Percentiles rank a stretch among this genome's conserved stretches.
These are phyloP conservation scores for Sporothrix protearum DNA, from an alignment of 2,329 filamentous ascomycete species.

Conservation along the genomic window DNA sequence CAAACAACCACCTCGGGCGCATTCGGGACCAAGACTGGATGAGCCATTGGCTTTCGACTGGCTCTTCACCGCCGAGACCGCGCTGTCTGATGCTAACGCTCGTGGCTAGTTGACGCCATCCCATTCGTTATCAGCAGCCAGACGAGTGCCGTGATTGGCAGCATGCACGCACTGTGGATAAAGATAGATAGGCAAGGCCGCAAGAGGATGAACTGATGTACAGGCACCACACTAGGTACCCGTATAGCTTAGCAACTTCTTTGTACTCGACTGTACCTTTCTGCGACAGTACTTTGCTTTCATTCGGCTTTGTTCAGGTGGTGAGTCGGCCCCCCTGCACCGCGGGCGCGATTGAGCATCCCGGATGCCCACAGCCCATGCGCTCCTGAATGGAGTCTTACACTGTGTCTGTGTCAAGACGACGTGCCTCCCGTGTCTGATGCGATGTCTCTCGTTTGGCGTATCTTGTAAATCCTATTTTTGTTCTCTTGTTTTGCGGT, in stretches of 20 bases:
- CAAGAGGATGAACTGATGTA: background rate
- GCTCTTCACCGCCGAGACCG: background rate
- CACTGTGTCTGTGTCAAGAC: slow-evolving; percentile 2
- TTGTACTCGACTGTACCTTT: background rate
- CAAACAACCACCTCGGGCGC: slow-evolving; percentile 6
- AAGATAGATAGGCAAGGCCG: slow-evolving; percentile 3
- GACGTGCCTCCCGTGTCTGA: background rate
- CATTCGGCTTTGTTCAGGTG: slow-evolving; percentile 9
- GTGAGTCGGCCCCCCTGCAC: background rate
- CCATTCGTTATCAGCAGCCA: slow-evolving; percentile 37
- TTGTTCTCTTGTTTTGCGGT: background rate
- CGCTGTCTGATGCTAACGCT: slow-evolving; percentile 26
- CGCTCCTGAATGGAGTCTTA: background rate
- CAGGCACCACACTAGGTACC: background rate
- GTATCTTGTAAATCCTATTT: background rate
- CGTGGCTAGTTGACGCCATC: slow-evolving; percentile 40
- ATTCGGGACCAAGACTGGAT: slow-evolving; percentile 4
- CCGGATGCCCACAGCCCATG: background rate
- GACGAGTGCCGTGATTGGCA: slow-evolving; percentile 16
- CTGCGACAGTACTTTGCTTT: background rate
- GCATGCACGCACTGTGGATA: background rate
- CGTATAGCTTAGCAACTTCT: background rate
- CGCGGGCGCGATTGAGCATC: slow-evolving; percentile 11
- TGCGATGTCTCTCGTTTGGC: background rate
- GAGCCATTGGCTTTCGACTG: background rate